Base-by-base conservation (phyloP, 2,329 filamentous ascomycete species). In the Bipolaris cookei region DNA sequence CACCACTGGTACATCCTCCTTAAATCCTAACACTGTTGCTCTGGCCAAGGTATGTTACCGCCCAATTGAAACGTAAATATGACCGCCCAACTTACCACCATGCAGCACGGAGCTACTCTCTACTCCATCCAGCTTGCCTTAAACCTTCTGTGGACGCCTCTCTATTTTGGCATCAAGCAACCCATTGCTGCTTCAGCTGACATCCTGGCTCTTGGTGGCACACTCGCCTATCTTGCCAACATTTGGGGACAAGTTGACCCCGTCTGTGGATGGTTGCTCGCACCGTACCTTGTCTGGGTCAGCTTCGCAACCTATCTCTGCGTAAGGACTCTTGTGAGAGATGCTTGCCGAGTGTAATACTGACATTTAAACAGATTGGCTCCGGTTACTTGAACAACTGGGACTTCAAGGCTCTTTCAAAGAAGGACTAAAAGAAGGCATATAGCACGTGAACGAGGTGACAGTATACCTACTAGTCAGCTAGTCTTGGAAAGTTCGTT, bases 131-230 rank as follows among this genome's bases (percentile, higher is more conserved):
- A 97, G 78, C 87, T 97, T 6, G 90, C 84, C 10, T 82, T 97
- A 49, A 97, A 97, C 75, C 81, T 96, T 28, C 77, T 89, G 51
- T 98, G 91, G 91, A 97, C 92, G 85, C 94, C 94, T 11, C 84
- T 97, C 10, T 97, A 97, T 84, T 97, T 97, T 73, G 84, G 85
- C n/a, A 72, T 89, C 48, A 88, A 88, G 63, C 85, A 86, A 14
- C 92, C 92, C 1, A 82, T 89, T 50, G 85, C 87, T 70, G 92
- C 93, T 3, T 86, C 91, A 6, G 83, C 84, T 25, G 91, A 97
- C 73, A 88, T 96, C 48, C 78, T 90, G 25, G 83, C 88, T 0
- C 81, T 97, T 0, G 91, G 89, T 7, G 80, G 89, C 28, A 90
- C 91, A 45, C 63, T 71, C 14, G 85, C 83, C 6, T 93, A 92